Evolutionary conservation across 257 asterid species (phyloP), one percentile per base, ranked within the genome.

Genomic region (Thymus mandschuricus): DNA sequence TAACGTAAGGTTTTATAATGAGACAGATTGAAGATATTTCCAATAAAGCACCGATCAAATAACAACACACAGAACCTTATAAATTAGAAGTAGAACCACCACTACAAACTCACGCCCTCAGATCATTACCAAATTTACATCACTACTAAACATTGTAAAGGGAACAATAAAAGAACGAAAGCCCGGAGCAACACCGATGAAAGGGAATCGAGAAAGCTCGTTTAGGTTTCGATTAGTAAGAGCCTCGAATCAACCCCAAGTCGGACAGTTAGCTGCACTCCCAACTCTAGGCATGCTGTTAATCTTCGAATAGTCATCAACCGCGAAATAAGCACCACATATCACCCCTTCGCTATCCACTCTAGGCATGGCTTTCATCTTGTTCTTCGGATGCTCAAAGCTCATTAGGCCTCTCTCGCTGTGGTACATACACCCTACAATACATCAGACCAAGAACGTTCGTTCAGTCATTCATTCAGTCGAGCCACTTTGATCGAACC

Each of bases 351-450:
- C 96, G 73, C 99, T 95, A 40, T 95, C 98, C 41, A 92, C 80
- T 77, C 99, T 92, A 0, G 99, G 95, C 96, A 95, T 83, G 0
- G 99, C 96, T 70, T 88, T 95, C 97, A 95, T 81, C 89, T 86
- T 87, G 72, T 92, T 79, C 75, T 49, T 83, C 34, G 99, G 99
- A 61, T 92, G 96, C 83, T 95, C 99, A 60, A 86, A 95, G 96
- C 97, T 95, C 78, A 71, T 78, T 68, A 92, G 41, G 46, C 99
- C 99, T 59, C 87, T 74, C 50, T 85, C 98, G 77, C 92, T 89
- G 10, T 95, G 98, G 79, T 86, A 92, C 96, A 92, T 83, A 45
- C 99, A 95, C 60, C 98, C 99, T 91, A 85, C 46, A 70, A 33
- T 49, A 48, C n/a, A 30, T 29, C 65, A 10, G 60, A 38, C 67